phyloP scores from a whole-genome alignment of 2,329 filamentous ascomycete species.

The Chaetomium sp. region DNA sequence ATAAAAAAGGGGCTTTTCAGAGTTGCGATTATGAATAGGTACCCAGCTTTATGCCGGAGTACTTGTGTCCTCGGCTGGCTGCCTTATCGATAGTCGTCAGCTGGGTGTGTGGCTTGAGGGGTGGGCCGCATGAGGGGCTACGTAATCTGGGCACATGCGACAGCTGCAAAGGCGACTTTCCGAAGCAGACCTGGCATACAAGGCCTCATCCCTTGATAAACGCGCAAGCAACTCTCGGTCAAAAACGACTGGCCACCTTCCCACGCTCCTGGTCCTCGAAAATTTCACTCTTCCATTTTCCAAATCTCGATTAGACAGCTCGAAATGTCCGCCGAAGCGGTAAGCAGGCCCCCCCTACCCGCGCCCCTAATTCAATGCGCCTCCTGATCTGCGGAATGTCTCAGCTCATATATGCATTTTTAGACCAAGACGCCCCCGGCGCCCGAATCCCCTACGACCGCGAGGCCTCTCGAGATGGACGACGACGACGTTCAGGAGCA shows the following conservation, averaged over 20 bases:
- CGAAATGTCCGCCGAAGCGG: conserved; percentile 21
- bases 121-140: conserved; percentile 31
- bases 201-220: conserved; percentile 7
- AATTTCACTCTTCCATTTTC: neutral
- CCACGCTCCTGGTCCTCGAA: neutral
- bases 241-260: neutral
- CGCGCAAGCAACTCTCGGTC: neutral
- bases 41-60: neutral
- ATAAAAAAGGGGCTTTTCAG: neutral
- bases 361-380: conserved; percentile 14
- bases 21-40: neutral
- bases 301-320: neutral
- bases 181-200: neutral
- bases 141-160: conserved; percentile 36
- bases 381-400: conserved; percentile 21
- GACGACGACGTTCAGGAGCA: conserved; percentile 70
- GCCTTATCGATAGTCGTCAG: conserved; percentile 32
- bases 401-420: conserved; percentile 20
- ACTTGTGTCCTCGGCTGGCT: neutral
- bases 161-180: conserved; percentile 26
- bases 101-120: conserved; percentile 24
- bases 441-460: conserved; percentile 68
- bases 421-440: conserved; percentile 49
- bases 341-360: conserved; percentile 10
- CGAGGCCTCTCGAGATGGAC: conserved; percentile 66